These are phyloP conservation scores for Rhododendron ovatum DNA, from an alignment of 148 eudicot species.

Conservation along the genomic window DNA sequence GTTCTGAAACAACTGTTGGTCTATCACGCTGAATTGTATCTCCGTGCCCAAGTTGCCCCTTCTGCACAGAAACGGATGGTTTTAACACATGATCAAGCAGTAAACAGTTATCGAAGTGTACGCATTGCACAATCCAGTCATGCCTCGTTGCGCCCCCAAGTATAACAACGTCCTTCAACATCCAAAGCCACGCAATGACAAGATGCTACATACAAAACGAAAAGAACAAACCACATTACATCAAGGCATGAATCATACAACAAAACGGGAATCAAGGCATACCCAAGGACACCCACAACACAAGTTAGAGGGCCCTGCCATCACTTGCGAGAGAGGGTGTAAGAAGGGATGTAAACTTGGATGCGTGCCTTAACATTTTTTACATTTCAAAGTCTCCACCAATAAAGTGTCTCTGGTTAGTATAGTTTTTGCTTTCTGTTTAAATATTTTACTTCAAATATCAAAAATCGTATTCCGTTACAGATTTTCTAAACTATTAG, in stretches of 20 bases:
- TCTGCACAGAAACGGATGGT: slow-evolving; percentile 44
- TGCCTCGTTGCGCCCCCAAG: slow-evolving; percentile 98
- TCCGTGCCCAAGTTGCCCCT: slow-evolving; percentile 97
- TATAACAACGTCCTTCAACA: slow-evolving; percentile 90
- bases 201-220: slow-evolving; percentile 55
- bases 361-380: neutral
- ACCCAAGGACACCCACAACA: neutral
- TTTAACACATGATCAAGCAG: neutral
- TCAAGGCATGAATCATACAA: neutral
- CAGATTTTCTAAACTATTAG: neutral
- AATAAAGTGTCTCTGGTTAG: neutral
- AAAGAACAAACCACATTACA: slow-evolving; percentile 11
- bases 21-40: slow-evolving; percentile 84
- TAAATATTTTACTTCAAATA: neutral
- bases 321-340: neutral
- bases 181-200: slow-evolving; percentile 98
- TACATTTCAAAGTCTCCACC: neutral
- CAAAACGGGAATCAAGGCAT: neutral
- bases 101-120: neutral
- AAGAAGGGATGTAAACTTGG: neutral
- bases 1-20: slow-evolving; percentile 84
- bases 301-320: neutral
- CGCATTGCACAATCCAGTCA: slow-evolving; percentile 13
- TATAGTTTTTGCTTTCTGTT: neutral
- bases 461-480: neutral